Base-by-base conservation (phyloP, 805 yeast species). In the Starmerella stellata region DNA sequence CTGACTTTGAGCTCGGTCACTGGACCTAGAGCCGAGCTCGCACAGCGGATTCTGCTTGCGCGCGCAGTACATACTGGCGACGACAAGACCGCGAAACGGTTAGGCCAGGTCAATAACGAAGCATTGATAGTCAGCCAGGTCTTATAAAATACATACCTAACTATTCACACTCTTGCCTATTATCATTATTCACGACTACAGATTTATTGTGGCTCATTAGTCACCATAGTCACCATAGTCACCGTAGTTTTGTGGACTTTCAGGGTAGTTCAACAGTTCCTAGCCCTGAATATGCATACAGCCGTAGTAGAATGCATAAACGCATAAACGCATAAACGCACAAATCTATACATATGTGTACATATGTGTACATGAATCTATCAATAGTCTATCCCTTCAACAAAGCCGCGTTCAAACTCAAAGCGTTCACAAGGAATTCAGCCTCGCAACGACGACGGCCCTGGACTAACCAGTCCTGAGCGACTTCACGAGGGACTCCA, bases 401-500 rank as follows among this genome's bases (percentile, higher is more conserved):
- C 7, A 29, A 15, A 5, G 16, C 19, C 19, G 19, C 32, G 19
- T 29, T 29, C 14, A 7, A 8, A 15, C 32, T 29, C 11, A 61
- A 45, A 5, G 56, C 58, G 41, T 69, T 72, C 43, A 81, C 66
- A 55, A 87, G 65, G 52, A 83, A 75, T 62, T 83, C 87, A 28
- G 80, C 71, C 63, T 87, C 96, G 46, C 83, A 64, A 57, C 92
- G 78, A 64, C 75, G 77, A 66, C 95, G 75, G 35, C 90, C 82
- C 57, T 82, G 93, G 23, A 64, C 63, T 25, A 90, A 72, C 96
- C 96, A 90, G 56, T 82, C 95, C 50, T 74, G 72, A 29, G 95
- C 90, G 50, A 90, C 68, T 54, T 71, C 71, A 68, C 92, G 75
- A 28, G 90, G 72, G 94, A 94, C 81, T 30, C 96, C 96, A 60